Percentiles rank a stretch among this genome's conserved stretches.
These are phyloP conservation scores for Castanospermum australe DNA, from an alignment of 306 rosid species.

Conservation along the genomic window DNA sequence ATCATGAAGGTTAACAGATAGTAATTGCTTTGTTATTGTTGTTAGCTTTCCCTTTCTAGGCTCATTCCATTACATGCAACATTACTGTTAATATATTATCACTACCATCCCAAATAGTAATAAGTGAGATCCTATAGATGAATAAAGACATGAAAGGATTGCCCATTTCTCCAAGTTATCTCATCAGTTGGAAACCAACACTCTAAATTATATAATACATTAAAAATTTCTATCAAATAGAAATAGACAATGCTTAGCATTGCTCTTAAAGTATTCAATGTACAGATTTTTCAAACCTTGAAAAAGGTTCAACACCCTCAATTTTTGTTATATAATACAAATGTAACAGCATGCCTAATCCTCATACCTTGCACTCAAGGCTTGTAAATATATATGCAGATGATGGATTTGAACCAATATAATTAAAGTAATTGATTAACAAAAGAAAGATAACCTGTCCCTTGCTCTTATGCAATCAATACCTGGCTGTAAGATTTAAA, in stretches of 20 bases:
- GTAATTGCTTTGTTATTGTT: not conserved
- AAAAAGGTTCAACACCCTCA: not conserved
- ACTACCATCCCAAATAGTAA: constrained; percentile 8
- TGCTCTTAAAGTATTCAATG: constrained; percentile 11
- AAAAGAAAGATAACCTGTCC: constrained; percentile 14
- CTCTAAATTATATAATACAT: not conserved
- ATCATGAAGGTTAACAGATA: constrained; percentile 16
- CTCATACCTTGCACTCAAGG: not conserved
- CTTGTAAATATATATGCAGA: not conserved
- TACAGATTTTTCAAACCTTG: not conserved
- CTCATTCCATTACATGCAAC: constrained; percentile 4
- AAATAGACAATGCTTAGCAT: not conserved
- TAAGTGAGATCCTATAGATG: not conserved
- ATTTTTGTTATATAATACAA: not conserved
- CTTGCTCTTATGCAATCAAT: constrained; percentile 31
- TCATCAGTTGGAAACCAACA: constrained; percentile 13
- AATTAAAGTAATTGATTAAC: constrained; percentile 18
- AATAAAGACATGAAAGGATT: constrained; percentile 4
- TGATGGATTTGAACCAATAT: not conserved
- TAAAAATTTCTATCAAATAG: not conserved
- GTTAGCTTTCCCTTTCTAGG: not conserved
- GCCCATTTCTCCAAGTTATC: not conserved
- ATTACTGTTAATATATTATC: not conserved
- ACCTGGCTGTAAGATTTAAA: constrained; percentile 79
- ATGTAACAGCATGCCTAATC: not conserved